Percentiles rank a stretch among this genome's conserved stretches.
Conservation (phyloP, 371 early-diverging fungal species). For the Dichotomocladium elegans region DNA sequence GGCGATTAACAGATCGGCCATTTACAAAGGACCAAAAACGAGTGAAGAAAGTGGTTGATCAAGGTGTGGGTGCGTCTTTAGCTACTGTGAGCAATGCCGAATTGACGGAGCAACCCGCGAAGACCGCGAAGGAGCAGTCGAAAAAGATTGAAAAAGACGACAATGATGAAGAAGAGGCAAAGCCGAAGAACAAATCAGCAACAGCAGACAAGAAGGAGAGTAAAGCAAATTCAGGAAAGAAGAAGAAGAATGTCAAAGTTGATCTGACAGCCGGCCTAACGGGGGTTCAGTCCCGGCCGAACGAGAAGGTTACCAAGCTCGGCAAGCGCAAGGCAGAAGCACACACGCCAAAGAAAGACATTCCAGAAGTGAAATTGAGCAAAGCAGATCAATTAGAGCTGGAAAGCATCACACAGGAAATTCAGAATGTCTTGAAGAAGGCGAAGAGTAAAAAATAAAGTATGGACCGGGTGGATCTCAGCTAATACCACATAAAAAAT, state of each 20-base stretch:
- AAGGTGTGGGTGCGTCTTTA: conserved; percentile 45
- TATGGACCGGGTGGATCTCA: no score
- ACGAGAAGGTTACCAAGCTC: conserved; percentile 4
- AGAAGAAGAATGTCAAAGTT: conserved; percentile 17
- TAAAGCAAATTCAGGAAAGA: conserved; percentile 30
- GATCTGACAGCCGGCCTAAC: conserved; percentile 10
- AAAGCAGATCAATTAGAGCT: conserved; percentile 6
- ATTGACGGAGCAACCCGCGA: conserved; percentile 14
- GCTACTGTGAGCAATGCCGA: conserved; percentile 20
- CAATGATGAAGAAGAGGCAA: conserved; percentile 32
- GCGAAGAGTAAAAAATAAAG: not conserved
- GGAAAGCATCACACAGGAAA: conserved; percentile 8
- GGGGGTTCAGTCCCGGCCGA: not conserved
- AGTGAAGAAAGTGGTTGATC: conserved; percentile 39
- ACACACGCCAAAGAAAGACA: not conserved
- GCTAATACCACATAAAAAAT: no score
- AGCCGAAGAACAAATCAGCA: no score
- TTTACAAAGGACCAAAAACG: conserved; percentile 35
- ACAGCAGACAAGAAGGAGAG: no score
- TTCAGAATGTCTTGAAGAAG: conserved; percentile 4
- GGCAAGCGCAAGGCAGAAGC: not conserved
- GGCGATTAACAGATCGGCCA: not conserved
- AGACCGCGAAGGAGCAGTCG: not conserved
- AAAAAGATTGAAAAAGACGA: not conserved
- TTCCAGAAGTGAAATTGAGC: not conserved